Percentiles rank a stretch among this genome's conserved stretches.
These are phyloP conservation scores for Chrysanthemum seticuspe DNA, from an alignment of 129 eudicot species.

Conservation along the genomic window DNA sequence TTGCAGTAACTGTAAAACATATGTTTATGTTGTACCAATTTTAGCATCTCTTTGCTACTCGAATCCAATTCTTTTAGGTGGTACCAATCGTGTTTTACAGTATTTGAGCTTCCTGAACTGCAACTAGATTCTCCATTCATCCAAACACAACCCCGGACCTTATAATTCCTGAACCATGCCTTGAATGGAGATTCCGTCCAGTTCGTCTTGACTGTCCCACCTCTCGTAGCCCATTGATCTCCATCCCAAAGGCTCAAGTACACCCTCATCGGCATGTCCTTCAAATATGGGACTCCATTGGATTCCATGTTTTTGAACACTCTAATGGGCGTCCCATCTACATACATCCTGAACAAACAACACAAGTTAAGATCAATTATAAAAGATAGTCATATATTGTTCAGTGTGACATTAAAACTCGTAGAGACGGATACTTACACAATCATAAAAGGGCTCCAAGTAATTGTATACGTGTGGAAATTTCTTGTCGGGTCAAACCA, in stretches of 20 bases:
- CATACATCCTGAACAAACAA: conserved; percentile 29
- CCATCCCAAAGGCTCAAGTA: conserved; percentile 52
- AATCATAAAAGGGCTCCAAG: conserved; percentile 36
- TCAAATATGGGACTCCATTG: conserved; percentile 41
- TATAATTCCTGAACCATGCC: conserved; percentile 40
- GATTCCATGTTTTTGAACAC: conserved; percentile 47
- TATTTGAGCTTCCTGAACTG: conserved; percentile 9
- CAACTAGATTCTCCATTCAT: conserved; percentile 19
- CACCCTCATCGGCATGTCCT: conserved; percentile 37
- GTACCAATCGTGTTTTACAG: conserved; percentile 30
- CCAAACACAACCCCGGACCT: conserved; percentile 31
- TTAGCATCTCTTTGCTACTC: conserved; percentile 23
- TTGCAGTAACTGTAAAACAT: conserved; percentile 60
- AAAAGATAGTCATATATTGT: not conserved
- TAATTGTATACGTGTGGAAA: conserved; percentile 33
- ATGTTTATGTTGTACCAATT: conserved; percentile 47
- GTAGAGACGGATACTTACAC: conserved; percentile 16
- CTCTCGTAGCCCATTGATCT: conserved; percentile 69
- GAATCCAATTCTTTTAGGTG: conserved; percentile 27
- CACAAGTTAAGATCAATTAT: not conserved
- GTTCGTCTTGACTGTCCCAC: conserved; percentile 53
- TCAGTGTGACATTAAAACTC: not conserved
- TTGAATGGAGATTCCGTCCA: conserved; percentile 48
- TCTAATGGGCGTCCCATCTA: conserved; percentile 52
- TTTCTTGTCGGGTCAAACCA: conserved; percentile 32